These are phyloP conservation scores for Leccinum olivaceopallidum DNA, from an alignment of 768 basidiomycete species.

Conservation along the genomic window DNA sequence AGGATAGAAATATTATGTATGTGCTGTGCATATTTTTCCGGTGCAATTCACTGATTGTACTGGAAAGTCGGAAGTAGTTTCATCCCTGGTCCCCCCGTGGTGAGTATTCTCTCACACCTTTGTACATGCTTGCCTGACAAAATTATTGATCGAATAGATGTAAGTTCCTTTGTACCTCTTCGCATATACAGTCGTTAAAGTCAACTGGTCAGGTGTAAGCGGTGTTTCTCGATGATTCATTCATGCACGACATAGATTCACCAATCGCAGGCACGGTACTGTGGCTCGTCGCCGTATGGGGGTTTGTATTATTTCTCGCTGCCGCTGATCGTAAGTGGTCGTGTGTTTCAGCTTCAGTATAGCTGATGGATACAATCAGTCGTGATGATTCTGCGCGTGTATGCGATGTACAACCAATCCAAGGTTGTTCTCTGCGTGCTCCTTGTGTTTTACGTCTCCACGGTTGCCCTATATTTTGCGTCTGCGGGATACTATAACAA, in stretches of 20 bases:
- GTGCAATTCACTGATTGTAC: background rate
- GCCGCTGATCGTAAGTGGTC: constrained; percentile 21
- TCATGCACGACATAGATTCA: background rate
- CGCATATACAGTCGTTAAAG: background rate
- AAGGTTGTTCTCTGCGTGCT: constrained; percentile 16
- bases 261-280: constrained; percentile 14
- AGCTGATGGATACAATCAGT: constrained; percentile 8
- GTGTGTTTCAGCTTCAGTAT: background rate
- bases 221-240: background rate
- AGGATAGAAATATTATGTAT: constrained; percentile 13
- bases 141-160: constrained; percentile 9
- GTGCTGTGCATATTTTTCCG: background rate
- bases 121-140: background rate
- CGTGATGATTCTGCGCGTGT: constrained; percentile 27
- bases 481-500: constrained; percentile 4
- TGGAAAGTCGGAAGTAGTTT: constrained; percentile 19
- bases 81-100: constrained; percentile 18
- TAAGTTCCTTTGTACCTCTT: constrained; percentile 3
- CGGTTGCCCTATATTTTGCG: constrained; percentile 1
- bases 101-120: background rate
- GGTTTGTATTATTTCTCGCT: constrained; percentile 17
- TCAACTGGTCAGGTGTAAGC: constrained; percentile 19
- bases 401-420: constrained; percentile 24
- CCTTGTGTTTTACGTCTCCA: constrained; percentile 13
- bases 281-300: background rate